Evolutionary conservation across 73 alveolate genomes (phyloP).

Genomic region (Halteria grandinella): DNA sequence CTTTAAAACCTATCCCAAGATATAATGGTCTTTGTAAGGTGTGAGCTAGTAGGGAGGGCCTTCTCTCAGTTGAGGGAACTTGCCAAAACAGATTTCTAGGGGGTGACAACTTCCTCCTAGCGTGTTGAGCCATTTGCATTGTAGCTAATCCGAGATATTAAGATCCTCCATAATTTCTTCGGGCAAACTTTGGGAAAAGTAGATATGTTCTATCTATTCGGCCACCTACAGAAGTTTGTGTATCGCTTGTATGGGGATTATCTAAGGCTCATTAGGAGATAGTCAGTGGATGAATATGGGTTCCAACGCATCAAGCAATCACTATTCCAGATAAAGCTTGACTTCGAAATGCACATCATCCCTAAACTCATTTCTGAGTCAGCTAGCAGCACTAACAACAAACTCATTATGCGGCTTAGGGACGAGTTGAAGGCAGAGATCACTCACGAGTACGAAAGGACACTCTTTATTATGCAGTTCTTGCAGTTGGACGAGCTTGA

Average conservation of each 20-base stretch:
- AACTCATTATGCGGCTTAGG: not conserved
- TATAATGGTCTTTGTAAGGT: conserved; percentile 5
- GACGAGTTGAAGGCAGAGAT: not conserved
- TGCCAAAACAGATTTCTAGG: conserved; percentile 24
- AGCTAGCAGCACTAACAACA: no score
- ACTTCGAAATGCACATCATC: conserved; percentile 20
- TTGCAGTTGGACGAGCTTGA: conserved; percentile 12
- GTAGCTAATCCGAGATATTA: conserved; percentile 9
- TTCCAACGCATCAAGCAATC: conserved; percentile 18
- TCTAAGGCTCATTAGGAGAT: not conserved
- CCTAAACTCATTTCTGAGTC: conserved; percentile 13
- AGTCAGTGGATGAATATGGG: conserved; percentile 29
- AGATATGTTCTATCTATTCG: conserved; percentile 1
- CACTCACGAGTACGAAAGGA: conserved; percentile 35
- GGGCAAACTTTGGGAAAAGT: not conserved
- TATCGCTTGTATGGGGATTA: conserved; percentile 11
- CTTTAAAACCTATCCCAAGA: not conserved
- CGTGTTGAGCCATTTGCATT: conserved; percentile 26
- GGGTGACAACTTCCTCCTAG: not conserved
- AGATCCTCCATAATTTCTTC: conserved; percentile 3
- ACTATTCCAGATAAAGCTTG: conserved; percentile 3
- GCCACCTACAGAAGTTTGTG: not conserved
- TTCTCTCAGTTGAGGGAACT: conserved; percentile 34
- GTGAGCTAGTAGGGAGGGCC: conserved; percentile 38
- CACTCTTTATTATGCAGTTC: not conserved